Conservation (phyloP, 345 rosid species). For the Eucalyptus camaldulensis region DNA sequence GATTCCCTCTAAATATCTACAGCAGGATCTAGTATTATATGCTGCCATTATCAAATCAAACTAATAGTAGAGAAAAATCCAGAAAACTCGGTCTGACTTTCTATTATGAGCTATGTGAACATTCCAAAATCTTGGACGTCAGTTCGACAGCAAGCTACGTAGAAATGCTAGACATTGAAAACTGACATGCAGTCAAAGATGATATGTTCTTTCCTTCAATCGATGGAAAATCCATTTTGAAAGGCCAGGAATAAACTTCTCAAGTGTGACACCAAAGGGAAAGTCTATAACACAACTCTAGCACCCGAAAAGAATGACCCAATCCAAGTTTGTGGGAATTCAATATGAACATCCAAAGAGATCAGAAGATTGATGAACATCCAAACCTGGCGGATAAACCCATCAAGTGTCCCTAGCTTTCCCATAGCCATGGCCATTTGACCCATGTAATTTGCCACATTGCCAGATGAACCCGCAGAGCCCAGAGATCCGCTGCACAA, state of each 20-base stretch:
- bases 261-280: neutral
- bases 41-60: neutral
- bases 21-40: neutral
- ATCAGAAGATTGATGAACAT: neutral
- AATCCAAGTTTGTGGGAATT: neutral
- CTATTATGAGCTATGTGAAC: neutral
- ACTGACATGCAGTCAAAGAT: neutral
- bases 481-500: constrained; percentile 83
- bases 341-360: neutral
- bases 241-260: neutral
- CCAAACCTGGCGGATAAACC: constrained; percentile 84
- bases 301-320: neutral
- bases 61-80: neutral
- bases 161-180: neutral
- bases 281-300: neutral
- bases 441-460: constrained; percentile 96
- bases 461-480: constrained; percentile 72
- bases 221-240: neutral
- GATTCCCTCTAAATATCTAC: neutral
- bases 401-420: constrained; percentile 92
- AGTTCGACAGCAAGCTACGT: neutral
- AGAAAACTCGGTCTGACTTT: neutral
- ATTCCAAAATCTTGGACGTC: neutral
- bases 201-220: neutral
- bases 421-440: constrained; percentile 99